Percentiles rank a stretch among this genome's conserved stretches.
Evolutionary conservation across 2,329 filamentous ascomycete species (phyloP).

Genomic region (Penicillium sp.): DNA sequence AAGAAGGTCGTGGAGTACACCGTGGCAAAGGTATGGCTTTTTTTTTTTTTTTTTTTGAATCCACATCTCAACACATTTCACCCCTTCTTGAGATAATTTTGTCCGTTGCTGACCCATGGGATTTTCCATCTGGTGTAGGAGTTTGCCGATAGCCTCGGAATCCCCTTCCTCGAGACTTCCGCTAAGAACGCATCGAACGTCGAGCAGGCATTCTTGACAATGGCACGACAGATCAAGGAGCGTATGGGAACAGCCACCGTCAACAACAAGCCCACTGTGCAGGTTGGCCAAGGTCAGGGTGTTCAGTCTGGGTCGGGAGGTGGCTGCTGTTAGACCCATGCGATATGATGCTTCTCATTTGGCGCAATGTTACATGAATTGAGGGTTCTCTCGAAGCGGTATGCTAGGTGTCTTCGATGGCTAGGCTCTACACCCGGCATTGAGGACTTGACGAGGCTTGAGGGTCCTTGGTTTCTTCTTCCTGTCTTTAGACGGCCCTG

Average conservation of each 20-base stretch:
- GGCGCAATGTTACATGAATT: slow-evolving; percentile 27
- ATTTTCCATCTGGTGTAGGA: slow-evolving; percentile 61
- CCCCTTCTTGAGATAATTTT: neutral
- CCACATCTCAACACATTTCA: neutral
- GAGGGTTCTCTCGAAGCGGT: slow-evolving; percentile 17
- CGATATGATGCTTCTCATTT: slow-evolving; percentile 25
- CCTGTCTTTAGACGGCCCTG: slow-evolving; percentile 35
- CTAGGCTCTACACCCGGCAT: slow-evolving; percentile 5
- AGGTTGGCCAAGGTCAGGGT: slow-evolving; percentile 91
- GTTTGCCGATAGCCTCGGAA: slow-evolving; percentile 97
- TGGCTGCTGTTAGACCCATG: slow-evolving; percentile 77
- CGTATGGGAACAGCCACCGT: slow-evolving; percentile 96
- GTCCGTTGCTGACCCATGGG: slow-evolving; percentile 8
- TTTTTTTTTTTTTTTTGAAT: no score
- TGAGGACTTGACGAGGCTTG: slow-evolving; percentile 10
- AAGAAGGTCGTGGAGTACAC: slow-evolving; percentile 99
- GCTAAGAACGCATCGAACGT: slow-evolving; percentile 99
- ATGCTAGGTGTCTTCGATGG: slow-evolving; percentile 17
- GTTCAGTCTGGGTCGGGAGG: slow-evolving; percentile 83
- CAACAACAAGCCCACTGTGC: slow-evolving; percentile 98
- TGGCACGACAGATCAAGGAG: slow-evolving; percentile 99
- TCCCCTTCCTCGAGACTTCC: slow-evolving; percentile 98
- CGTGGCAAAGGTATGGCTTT: slow-evolving; percentile 81
- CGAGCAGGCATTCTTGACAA: slow-evolving; percentile 99
- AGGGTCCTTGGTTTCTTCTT: slow-evolving; percentile 22